phyloP scores from a whole-genome alignment of 805 yeast genomes.

The Saccharomycopsis fodiens region DNA sequence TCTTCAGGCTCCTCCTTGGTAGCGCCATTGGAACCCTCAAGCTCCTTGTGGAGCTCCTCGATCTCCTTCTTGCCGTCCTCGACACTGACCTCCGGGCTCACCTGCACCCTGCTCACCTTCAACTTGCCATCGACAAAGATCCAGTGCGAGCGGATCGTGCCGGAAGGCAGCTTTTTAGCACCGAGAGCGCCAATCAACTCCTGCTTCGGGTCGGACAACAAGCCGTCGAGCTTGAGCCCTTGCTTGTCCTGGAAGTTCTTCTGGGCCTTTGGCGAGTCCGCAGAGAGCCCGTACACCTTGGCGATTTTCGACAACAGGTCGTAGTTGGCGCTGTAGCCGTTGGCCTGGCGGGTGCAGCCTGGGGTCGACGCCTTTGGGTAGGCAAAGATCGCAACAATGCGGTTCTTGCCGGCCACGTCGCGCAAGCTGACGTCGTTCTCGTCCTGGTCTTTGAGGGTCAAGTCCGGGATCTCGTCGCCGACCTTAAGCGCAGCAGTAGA shows the following conservation, averaged over 20 bases:
- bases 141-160: slow-evolving; percentile 88
- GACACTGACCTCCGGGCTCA: slow-evolving; percentile 51
- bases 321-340: slow-evolving; percentile 72
- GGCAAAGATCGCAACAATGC: slow-evolving; percentile 53
- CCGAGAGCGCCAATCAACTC: slow-evolving; percentile 68
- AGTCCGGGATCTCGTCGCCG: slow-evolving; percentile 62
- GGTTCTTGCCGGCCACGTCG: slow-evolving; percentile 32
- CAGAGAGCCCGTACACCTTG: slow-evolving; percentile 70
- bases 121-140: slow-evolving; percentile 74
- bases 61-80: slow-evolving; percentile 53
- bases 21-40: not conserved
- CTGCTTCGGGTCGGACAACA: slow-evolving; percentile 70
- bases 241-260: slow-evolving; percentile 68
- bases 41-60: slow-evolving; percentile 30
- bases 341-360: slow-evolving; percentile 93
- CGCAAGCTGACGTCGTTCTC: slow-evolving; percentile 50
- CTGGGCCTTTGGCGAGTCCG: slow-evolving; percentile 77
- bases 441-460: slow-evolving; percentile 60
- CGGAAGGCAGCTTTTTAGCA: slow-evolving; percentile 71
- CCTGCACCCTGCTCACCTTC: slow-evolving; percentile 31
- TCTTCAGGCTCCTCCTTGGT: slow-evolving; percentile 1
- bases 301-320: slow-evolving; percentile 46
- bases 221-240: slow-evolving; percentile 53
- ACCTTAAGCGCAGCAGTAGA: slow-evolving; percentile 28
- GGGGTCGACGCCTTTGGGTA: slow-evolving; percentile 94